Base-by-base conservation (phyloP, 441 rosid genomes). In the Aleurites moluccanus region DNA sequence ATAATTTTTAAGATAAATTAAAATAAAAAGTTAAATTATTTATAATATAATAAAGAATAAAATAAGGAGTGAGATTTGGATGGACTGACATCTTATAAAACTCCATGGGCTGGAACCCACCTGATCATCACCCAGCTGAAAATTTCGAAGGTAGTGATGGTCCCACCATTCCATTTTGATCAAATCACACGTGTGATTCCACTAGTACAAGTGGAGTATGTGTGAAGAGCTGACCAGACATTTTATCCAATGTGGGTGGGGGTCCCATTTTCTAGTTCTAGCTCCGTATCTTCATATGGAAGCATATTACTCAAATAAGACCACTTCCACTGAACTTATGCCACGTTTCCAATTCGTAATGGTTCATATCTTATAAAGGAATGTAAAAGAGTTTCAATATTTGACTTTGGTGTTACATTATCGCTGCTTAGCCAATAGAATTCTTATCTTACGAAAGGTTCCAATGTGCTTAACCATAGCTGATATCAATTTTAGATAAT, bases 141-240 rank as follows among this genome's bases (percentile, higher is more conserved):
- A 72, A 10, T 53, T 53, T 15, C 47, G 10, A 44, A 7, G 10
- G 27, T 6, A 0, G 1, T 5, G 6, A 9, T n/a, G 5, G 40
- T 38, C 40, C 42, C 49, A 18, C 23, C 64, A 73, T 45, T 45
- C 16, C 6, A 5, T 45, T 45, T 45, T 45, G 0, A 45, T 25
- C 55, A 16, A 35, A 23, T 74, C 74, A 16, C 80, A 67, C 77
- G 71, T 78, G 84, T 67, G 73, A 76, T 16, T 38, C 70, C 75
- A 72, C 73, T 64, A 13, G 14, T 56, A 14, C 25, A 61, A 27
- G 35, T 16, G 42, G 52, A 44, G 56, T 69, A 64, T 18, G 77
- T 60, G 76, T 25, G 40, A 13, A 18, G 9, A 55, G 64, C 71
- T 35, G 30, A 67, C 60, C 65, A 35, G 16, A 72, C 69, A 25